phyloP scores from a whole-genome alignment of 805 yeast species.

The Naumovozyma baii region DNA sequence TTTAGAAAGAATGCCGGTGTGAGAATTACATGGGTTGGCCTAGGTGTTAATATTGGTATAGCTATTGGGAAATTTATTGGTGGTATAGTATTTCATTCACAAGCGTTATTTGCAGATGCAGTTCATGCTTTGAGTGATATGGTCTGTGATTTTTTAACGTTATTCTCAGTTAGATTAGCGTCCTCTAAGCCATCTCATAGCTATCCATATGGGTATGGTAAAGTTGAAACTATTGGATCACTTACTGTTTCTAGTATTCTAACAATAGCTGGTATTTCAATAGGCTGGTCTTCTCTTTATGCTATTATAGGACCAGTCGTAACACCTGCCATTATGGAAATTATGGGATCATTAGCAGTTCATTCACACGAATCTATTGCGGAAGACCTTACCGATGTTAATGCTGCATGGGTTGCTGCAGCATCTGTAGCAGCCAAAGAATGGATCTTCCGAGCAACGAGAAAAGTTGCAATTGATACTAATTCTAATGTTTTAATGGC shows the following conservation, averaged over 20 bases:
- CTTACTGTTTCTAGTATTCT: conserved; percentile 76
- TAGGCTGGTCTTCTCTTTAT: conserved; percentile 76
- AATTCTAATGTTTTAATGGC: conserved; percentile 88
- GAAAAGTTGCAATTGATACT: conserved; percentile 63
- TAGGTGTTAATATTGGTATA: conserved; percentile 73
- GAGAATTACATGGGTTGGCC: conserved; percentile 86
- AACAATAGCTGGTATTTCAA: conserved; percentile 78
- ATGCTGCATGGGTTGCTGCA: conserved; percentile 94
- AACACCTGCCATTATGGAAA: conserved; percentile 52
- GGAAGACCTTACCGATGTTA: conserved; percentile 51
- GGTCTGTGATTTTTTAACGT: conserved; percentile 79
- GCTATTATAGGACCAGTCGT: conserved; percentile 57
- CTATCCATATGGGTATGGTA: conserved; percentile 87
- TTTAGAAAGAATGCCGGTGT: conserved; percentile 70
- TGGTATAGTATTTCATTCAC: conserved; percentile 88
- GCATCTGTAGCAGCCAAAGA: conserved; percentile 84
- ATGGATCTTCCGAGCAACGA: conserved; percentile 75
- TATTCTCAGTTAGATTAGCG: conserved; percentile 78
- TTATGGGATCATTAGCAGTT: conserved; percentile 31
- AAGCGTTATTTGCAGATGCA: conserved; percentile 88
- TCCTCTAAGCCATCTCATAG: conserved; percentile 43
- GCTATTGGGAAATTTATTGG: conserved; percentile 82
- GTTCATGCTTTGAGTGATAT: conserved; percentile 87
- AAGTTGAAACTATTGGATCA: conserved; percentile 87
- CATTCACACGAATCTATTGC: conserved; percentile 32